phyloP scores from a whole-genome alignment of 345 rosid genomes.

The Combretum micranthum region DNA sequence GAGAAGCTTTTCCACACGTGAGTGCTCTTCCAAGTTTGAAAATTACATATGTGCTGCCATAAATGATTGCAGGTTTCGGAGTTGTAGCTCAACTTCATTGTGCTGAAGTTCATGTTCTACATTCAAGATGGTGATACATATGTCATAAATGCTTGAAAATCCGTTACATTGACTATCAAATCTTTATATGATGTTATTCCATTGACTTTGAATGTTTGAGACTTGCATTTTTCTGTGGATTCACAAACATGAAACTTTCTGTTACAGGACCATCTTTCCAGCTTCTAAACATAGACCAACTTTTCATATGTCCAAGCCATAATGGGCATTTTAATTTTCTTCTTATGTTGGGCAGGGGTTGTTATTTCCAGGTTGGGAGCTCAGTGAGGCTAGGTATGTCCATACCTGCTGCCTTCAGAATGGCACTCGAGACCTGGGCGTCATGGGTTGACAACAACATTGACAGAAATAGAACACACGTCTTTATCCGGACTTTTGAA shows the following conservation, averaged over 20 bases:
- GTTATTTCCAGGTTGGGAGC: constrained; percentile 79
- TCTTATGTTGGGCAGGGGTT: constrained; percentile 57
- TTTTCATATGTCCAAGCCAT: no score
- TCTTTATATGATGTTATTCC: no score
- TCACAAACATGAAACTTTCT: no score
- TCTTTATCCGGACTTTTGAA: constrained; percentile 78
- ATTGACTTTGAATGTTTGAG: no score
- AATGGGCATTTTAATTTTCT: constrained; percentile 2
- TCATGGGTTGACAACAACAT: constrained; percentile 58
- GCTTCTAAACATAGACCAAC: no score
- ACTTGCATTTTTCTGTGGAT: no score
- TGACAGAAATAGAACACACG: constrained; percentile 50
- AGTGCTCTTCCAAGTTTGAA: constrained; percentile 22
- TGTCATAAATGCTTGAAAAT: no score
- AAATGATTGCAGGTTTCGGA: background rate
- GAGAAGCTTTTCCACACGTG: constrained; percentile 84
- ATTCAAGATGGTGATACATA: no score
- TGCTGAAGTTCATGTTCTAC: no score
- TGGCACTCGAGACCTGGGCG: constrained; percentile 80
- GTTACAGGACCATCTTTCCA: no score
- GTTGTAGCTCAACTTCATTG: no score
- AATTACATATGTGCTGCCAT: background rate
- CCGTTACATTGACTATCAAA: no score
- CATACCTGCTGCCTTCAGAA: constrained; percentile 62
- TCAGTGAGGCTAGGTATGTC: constrained; percentile 80